These are phyloP conservation scores for Verbena officinalis DNA, from an alignment of 257 asterid species.

Conservation along the genomic window DNA sequence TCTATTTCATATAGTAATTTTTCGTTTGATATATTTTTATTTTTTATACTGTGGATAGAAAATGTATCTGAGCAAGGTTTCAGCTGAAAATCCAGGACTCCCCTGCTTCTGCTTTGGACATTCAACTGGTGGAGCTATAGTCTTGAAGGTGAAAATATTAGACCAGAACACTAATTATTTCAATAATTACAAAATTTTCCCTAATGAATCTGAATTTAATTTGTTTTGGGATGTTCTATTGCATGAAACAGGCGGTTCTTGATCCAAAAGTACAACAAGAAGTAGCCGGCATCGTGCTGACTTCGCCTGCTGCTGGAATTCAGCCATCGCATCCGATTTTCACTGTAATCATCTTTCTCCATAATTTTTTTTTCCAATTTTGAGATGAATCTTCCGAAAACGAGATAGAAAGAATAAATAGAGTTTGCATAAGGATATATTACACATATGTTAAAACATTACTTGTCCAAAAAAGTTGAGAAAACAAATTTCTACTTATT, in stretches of 20 bases:
- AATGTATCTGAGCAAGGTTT: constrained; percentile 57
- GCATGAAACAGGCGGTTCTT: constrained; percentile 61
- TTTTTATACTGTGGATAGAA: constrained; percentile 40
- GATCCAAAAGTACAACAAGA: constrained; percentile 67
- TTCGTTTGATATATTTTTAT: constrained; percentile 13
- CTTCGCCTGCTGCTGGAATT: constrained; percentile 94
- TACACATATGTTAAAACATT: no score
- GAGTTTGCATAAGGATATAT: no score
- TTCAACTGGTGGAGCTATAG: constrained; percentile 91
- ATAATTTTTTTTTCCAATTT: no score
- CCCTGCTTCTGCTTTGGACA: constrained; percentile 95
- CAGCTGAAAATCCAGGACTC: constrained; percentile 62
- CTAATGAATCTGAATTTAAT: background rate
- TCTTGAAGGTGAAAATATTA: constrained; percentile 67
- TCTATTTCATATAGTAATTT: background rate
- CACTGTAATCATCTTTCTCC: constrained; percentile 43
- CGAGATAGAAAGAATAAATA: no score
- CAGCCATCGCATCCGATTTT: constrained; percentile 90
- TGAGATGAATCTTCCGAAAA: background rate
- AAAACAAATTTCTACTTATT: no score
- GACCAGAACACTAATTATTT: background rate
- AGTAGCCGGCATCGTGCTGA: constrained; percentile 69
- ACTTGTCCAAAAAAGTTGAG: no score
- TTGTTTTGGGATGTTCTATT: background rate
- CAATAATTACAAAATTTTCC: no score